Evolutionary conservation across 148 eudicot genomes (phyloP), one percentile per base, ranked within the genome.

Genomic region (Vaccinium macrocarpon): DNA sequence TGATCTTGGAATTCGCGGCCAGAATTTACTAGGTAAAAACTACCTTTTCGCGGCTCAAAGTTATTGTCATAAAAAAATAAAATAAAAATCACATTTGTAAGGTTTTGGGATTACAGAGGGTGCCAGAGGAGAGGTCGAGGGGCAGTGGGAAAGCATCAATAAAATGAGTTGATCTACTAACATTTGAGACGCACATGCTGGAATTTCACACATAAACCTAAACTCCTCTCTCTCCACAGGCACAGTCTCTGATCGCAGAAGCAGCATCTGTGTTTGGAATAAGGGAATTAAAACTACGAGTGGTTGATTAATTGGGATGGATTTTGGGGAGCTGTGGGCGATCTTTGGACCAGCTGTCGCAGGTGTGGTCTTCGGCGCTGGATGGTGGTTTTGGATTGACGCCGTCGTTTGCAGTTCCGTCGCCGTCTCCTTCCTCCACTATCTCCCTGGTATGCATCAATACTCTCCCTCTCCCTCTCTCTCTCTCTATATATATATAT

Each of bases 371-470:
- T 94, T 96, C 93, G 99, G 99, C 52, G 89, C 97, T 66, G 99
- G 99, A 1, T 96, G 99, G 99, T 96, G 99, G 99, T 96, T 96
- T 85, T 96, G 99, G 98, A 92, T 96, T 10, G 99, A 96, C 89
- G 99, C 99, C 88, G 98, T 95, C 48, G 98, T 95, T 66, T 95
- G 98, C 84, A 94, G 96, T 74, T 81, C 96, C 74, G 93, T 94
- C 79, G 42, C 90, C 71, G 88, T 96, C 84, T 91, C 99, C 42
- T 96, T 96, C 88, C 88, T 96, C 70, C 97, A 96, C 88, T 96
- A 96, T 81, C 97, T 94, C 13, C 99, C 98, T 0, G 98, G 98
- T 92, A 86, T 35, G 21, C 46, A 64, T 56, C 66, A 27, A 3
- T 32, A 32, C 10, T 52, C 83, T 80, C 42, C 19, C 51, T 82